Percentiles rank a stretch among this genome's conserved stretches.
These are phyloP conservation scores for Entophlyctis helioformis DNA, from an alignment of 192 early-diverging fungal species.

Conservation along the genomic window DNA sequence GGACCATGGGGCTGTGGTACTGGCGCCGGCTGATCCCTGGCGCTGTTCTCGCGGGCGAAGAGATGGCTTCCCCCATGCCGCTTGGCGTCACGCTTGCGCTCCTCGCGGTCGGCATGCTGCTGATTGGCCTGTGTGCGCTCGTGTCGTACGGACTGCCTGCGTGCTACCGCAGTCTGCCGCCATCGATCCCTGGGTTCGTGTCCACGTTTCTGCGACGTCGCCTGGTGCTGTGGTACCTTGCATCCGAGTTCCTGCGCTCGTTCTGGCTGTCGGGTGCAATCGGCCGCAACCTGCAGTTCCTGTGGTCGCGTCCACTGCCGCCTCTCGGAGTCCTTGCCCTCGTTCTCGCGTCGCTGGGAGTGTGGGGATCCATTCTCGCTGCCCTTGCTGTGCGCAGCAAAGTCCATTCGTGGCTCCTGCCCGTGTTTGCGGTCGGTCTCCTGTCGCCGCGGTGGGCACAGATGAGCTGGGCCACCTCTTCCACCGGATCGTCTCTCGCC, in stretches of 20 bases:
- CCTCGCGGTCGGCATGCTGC: background rate
- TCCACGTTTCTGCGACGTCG: background rate
- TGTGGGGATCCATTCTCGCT: background rate
- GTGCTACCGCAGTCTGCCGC: background rate
- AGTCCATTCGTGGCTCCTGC: background rate
- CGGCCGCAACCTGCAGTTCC: background rate
- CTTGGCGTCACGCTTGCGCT: background rate
- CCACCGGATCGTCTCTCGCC: background rate
- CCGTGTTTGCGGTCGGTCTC: background rate
- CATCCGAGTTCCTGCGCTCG: background rate
- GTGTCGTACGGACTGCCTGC: background rate
- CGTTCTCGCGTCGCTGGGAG: background rate
- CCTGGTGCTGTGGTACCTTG: background rate
- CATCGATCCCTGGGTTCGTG: background rate
- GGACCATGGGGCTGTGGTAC: background rate
- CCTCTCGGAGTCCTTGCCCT: background rate
- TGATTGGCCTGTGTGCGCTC: background rate
- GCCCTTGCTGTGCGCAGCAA: background rate
- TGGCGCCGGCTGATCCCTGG: too few species aligned
- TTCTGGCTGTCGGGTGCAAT: background rate
- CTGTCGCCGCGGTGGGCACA: background rate
- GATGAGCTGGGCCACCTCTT: background rate
- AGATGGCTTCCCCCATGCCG: background rate
- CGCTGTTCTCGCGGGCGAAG: too few species aligned
- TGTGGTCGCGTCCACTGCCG: background rate